These are phyloP conservation scores for Sordariomycetes sp. DNA, from an alignment of 2,329 filamentous ascomycete genomes.

Conservation along the genomic window DNA sequence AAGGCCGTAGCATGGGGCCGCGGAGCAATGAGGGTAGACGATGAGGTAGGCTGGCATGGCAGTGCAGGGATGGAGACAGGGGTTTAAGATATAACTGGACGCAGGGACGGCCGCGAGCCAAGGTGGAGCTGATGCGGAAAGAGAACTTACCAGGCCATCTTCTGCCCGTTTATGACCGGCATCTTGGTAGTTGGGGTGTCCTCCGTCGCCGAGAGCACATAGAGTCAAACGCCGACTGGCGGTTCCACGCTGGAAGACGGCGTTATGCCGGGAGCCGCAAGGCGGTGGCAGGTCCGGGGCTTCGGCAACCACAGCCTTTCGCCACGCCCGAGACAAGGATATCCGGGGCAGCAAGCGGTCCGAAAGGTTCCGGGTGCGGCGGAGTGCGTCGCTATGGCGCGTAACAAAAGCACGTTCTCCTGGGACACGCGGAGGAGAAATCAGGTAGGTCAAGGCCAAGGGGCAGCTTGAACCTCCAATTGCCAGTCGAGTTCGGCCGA, in stretches of 20 bases:
- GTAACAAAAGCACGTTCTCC: too few species aligned
- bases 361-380: neutral
- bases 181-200: constrained; percentile 23
- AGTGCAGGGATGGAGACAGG: neutral
- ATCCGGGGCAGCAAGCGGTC: neutral
- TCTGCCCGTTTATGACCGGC: constrained; percentile 59
- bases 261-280: neutral
- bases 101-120: neutral
- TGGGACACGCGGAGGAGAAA: too few species aligned
- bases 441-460: too few species aligned
- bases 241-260: neutral
- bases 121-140: neutral
- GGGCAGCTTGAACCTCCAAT: neutral
- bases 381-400: too few species aligned
- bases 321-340: neutral
- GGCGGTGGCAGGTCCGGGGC: neutral
- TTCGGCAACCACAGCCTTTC: neutral
- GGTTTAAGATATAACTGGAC: neutral
- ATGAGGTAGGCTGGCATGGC: neutral
- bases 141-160: constrained; percentile 61
- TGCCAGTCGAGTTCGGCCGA: neutral
- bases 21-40: too few species aligned
- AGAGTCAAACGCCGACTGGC: neutral
- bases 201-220: neutral
- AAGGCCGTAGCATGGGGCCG: neutral